These are phyloP conservation scores for Trichoderma virens DNA, from an alignment of 495 filamentous ascomycete genomes.

Conservation along the genomic window DNA sequence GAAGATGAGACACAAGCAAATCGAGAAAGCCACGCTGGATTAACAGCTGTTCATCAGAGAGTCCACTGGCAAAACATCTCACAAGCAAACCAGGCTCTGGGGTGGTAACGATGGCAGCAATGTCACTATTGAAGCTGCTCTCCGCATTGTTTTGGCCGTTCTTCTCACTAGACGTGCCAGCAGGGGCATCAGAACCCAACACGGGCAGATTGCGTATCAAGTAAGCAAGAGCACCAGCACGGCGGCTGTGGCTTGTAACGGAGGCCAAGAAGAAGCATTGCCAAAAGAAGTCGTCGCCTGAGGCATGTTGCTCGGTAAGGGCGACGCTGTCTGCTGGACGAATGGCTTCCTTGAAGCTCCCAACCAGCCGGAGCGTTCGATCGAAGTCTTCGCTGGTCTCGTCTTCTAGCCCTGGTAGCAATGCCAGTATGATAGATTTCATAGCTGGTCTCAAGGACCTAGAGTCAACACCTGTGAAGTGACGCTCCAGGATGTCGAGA, in stretches of 20 bases:
- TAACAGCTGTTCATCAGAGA: constrained; percentile 83
- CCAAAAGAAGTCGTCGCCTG: constrained; percentile 88
- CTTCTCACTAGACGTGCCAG: neutral
- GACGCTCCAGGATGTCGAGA: constrained; percentile 72
- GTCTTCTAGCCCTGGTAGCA: constrained; percentile 89
- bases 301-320: constrained; percentile 44
- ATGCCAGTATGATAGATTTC: constrained; percentile 75
- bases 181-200: constrained; percentile 37
- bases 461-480: constrained; percentile 64
- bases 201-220: constrained; percentile 71
- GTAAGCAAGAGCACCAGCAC: constrained; percentile 82
- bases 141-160: constrained; percentile 19
- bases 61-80: constrained; percentile 80
- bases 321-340: constrained; percentile 39
- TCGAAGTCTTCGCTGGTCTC: constrained; percentile 97
- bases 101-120: constrained; percentile 69
- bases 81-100: constrained; percentile 89
- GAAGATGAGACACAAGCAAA: constrained; percentile 82
- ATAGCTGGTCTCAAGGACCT: constrained; percentile 72
- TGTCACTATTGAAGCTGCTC: constrained; percentile 31
- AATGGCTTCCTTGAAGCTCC: constrained; percentile 65
- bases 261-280: constrained; percentile 93
- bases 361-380: constrained; percentile 67
- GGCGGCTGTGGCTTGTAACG: constrained; percentile 76
- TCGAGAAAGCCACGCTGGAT: constrained; percentile 93